phyloP scores from a whole-genome alignment of 2,329 filamentous ascomycete genomes.

The Dactylellina cionopaga region DNA sequence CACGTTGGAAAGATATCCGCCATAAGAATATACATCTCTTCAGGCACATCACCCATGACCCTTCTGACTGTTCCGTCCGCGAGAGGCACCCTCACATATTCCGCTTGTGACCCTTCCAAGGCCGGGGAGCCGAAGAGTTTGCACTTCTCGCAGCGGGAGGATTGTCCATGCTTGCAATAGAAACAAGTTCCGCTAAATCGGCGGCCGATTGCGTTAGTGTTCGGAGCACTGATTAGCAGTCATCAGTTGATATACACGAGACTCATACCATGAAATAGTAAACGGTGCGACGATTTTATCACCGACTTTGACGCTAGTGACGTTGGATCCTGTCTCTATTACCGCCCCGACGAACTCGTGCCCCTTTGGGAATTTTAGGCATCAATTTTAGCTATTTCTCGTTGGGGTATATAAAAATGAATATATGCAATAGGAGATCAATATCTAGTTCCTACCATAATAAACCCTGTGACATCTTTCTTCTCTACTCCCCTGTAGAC shows the following conservation, averaged over 20 bases:
- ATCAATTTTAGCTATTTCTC: not conserved
- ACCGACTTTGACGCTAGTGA: constrained; percentile 75
- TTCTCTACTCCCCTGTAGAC: constrained; percentile 84
- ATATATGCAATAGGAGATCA: no score
- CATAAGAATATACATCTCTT: constrained; percentile 75
- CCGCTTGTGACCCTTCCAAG: constrained; percentile 82
- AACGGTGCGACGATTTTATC: constrained; percentile 86
- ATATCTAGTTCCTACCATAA: constrained; percentile 63
- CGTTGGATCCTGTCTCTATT: constrained; percentile 72
- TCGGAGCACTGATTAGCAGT: constrained; percentile 35
- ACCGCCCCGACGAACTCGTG: constrained; percentile 88
- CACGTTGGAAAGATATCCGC: constrained; percentile 86
- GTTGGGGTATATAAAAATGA: no score
- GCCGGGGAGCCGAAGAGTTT: constrained; percentile 74
- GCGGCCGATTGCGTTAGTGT: constrained; percentile 19
- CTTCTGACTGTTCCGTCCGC: constrained; percentile 84
- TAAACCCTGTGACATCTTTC: constrained; percentile 69
- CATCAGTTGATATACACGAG: not conserved
- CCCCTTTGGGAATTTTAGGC: constrained; percentile 63
- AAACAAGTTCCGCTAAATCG: constrained; percentile 74
- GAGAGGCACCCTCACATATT: constrained; percentile 81
- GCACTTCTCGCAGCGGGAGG: constrained; percentile 78
- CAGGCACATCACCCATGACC: constrained; percentile 75
- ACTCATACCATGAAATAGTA: constrained; percentile 76
- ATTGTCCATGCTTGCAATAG: constrained; percentile 80